Percentiles rank a stretch among this genome's conserved stretches.
phyloP scores from a whole-genome alignment of 306 rosid genomes.

The Trifolium subterraneum region DNA sequence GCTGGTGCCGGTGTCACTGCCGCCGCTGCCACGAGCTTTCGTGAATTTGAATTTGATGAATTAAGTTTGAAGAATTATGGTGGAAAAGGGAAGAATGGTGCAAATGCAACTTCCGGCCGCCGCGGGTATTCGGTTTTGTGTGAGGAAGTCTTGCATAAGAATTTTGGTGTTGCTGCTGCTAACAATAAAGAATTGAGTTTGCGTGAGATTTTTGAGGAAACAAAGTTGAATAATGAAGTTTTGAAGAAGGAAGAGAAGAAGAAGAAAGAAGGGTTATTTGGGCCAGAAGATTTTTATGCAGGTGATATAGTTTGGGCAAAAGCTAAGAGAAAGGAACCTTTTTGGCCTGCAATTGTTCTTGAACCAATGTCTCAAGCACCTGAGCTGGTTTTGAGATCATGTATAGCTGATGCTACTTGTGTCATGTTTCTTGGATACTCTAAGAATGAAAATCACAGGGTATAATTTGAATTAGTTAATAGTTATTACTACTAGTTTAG shows the following conservation, averaged over 20 bases:
- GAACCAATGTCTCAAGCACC: slow-evolving; percentile 84
- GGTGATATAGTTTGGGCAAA: slow-evolving; percentile 92
- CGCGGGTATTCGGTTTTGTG: slow-evolving; percentile 57
- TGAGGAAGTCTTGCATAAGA: slow-evolving; percentile 52
- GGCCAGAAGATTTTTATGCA: slow-evolving; percentile 72
- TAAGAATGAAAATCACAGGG: slow-evolving; percentile 73
- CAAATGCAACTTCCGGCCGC: slow-evolving; percentile 35
- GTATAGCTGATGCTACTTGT: slow-evolving; percentile 78
- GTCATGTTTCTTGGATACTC: slow-evolving; percentile 88
- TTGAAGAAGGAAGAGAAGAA: slow-evolving; percentile 35
- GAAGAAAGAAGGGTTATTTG: slow-evolving; percentile 62
- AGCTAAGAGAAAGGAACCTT: slow-evolving; percentile 73
- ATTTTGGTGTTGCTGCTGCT: slow-evolving; percentile 55
- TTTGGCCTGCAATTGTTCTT: slow-evolving; percentile 91
- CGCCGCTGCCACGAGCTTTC: slow-evolving; percentile 18
- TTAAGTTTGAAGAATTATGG: slow-evolving; percentile 41
- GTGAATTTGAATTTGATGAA: slow-evolving; percentile 56
- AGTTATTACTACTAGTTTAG: neutral
- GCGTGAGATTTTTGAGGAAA: slow-evolving; percentile 42
- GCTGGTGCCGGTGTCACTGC: neutral
- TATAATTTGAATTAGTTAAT: slow-evolving; percentile 38
- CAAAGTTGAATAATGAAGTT: slow-evolving; percentile 37
- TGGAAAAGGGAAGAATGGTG: slow-evolving; percentile 48
- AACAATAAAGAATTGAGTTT: slow-evolving; percentile 40
- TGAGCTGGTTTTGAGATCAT: slow-evolving; percentile 76